A percentile compares a stretch with the other conserved stretches of the same genome.
These are phyloP conservation scores for Oxytropis ochrocephala DNA, from an alignment of 306 rosid genomes.

Conservation along the genomic window DNA sequence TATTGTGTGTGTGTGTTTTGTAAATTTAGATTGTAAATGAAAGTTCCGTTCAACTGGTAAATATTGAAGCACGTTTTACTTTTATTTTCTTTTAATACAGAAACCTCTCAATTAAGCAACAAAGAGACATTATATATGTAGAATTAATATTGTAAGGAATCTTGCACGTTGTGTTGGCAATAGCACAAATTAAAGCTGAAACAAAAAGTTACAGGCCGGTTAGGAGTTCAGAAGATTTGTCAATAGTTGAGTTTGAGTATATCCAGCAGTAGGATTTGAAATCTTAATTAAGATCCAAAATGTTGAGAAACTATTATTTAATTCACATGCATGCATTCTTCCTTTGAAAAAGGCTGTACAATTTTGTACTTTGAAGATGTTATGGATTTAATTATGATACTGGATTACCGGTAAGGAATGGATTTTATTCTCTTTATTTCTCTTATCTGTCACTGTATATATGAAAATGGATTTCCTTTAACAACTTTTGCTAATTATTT, in stretches of 20 bases:
- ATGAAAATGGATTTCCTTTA: not conserved
- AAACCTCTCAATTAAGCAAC: not conserved
- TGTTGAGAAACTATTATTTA: not conserved
- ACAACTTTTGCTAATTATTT: not conserved
- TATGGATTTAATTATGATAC: constrained; percentile 6
- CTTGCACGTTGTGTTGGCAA: not conserved
- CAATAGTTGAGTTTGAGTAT: not conserved
- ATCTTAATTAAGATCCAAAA: constrained; percentile 16
- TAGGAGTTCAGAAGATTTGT: constrained; percentile 6
- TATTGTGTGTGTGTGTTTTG: too few relatives aligned
- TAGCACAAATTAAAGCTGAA: not conserved
- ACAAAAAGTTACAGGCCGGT: not conserved
- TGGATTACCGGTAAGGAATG: not conserved
- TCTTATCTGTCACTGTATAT: not conserved
- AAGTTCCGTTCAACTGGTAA: too few relatives aligned
- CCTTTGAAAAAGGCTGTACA: not conserved
- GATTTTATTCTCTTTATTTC: not conserved
- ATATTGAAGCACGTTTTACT: too few relatives aligned
- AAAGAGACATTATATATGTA: not conserved
- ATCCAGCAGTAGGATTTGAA: not conserved
- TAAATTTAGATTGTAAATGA: too few relatives aligned
- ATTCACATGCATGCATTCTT: constrained; percentile 19
- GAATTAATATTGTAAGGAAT: not conserved
- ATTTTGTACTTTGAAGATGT: constrained; percentile 3
- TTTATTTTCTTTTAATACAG: not conserved